These are phyloP conservation scores for Apophysomyces ossiformis DNA, from an alignment of 371 early-diverging fungal genomes.

Conservation along the genomic window DNA sequence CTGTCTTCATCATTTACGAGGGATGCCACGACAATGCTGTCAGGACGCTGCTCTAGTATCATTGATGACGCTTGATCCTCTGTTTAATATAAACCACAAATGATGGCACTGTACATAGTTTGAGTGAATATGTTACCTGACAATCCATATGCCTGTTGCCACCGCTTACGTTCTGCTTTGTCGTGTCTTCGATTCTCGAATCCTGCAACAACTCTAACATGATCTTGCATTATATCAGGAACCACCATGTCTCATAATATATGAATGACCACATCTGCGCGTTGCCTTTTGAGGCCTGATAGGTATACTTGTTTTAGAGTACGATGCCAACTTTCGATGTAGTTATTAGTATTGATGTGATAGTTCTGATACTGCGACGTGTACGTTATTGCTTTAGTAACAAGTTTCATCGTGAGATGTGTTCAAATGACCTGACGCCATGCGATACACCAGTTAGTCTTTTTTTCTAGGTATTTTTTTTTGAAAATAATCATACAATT, in stretches of 20 bases:
- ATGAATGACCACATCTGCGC: slow-evolving; percentile 2
- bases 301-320: slow-evolving; percentile 11
- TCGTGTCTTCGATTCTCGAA: no score
- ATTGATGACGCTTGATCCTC: no score
- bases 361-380: neutral
- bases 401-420: neutral
- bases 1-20: no score
- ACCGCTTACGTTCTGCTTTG: no score
- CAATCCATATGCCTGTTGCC: no score
- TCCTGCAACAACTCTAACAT: neutral
- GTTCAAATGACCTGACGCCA: slow-evolving; percentile 3
- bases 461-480: slow-evolving; percentile 9
- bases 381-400: neutral
- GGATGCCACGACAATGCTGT: no score
- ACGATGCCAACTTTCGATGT: slow-evolving; percentile 16
- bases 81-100: no score
- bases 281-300: neutral
- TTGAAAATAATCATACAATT: slow-evolving; percentile 10
- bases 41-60: no score
- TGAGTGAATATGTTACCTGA: no score
- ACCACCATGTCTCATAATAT: slow-evolving; percentile 8
- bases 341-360: slow-evolving; percentile 16
- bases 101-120: no score
- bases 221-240: slow-evolving; percentile 4
- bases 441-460: neutral